phyloP scores from a whole-genome alignment of 2,329 filamentous ascomycete species.

The Bipolaris oryzae region DNA sequence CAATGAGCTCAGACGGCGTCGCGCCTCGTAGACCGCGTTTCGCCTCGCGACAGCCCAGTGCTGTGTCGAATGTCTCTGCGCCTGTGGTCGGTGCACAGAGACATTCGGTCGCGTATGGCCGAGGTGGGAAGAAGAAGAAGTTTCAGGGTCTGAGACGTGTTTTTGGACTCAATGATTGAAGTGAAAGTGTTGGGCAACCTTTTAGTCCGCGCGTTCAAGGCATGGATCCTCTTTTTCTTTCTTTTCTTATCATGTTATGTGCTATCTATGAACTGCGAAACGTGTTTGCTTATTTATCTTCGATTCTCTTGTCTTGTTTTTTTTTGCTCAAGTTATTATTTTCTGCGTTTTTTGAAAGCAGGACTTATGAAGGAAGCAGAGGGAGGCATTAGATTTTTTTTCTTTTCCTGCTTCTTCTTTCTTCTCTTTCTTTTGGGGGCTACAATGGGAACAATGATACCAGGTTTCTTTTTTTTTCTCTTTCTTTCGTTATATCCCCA shows the following conservation, averaged over 20 bases:
- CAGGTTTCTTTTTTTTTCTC: neutral
- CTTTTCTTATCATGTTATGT: neutral
- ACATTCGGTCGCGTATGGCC: slow-evolving; percentile 31
- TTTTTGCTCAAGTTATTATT: neutral
- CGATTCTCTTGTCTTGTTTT: neutral
- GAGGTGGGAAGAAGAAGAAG: slow-evolving; percentile 65
- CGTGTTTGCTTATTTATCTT: neutral
- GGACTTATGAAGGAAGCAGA: neutral
- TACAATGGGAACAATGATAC: neutral
- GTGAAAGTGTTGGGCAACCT: no score
- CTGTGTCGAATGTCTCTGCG: slow-evolving; percentile 29
- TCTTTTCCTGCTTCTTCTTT: neutral
- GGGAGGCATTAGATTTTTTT: neutral
- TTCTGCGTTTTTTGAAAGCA: neutral
- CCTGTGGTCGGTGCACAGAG: slow-evolving; percentile 28
- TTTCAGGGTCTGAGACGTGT: slow-evolving; percentile 70
- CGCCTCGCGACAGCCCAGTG: slow-evolving; percentile 31
- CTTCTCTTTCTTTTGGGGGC: neutral
- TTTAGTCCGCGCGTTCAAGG: no score
- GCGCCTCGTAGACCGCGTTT: slow-evolving; percentile 29
- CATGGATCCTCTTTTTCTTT: no score
- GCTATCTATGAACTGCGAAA: slow-evolving; percentile 1
- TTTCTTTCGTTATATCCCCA: neutral
- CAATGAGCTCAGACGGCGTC: slow-evolving; percentile 41
- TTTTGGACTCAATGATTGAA: slow-evolving; percentile 64